phyloP scores from a whole-genome alignment of 441 rosid genomes.

The Macaranga tanarius region DNA sequence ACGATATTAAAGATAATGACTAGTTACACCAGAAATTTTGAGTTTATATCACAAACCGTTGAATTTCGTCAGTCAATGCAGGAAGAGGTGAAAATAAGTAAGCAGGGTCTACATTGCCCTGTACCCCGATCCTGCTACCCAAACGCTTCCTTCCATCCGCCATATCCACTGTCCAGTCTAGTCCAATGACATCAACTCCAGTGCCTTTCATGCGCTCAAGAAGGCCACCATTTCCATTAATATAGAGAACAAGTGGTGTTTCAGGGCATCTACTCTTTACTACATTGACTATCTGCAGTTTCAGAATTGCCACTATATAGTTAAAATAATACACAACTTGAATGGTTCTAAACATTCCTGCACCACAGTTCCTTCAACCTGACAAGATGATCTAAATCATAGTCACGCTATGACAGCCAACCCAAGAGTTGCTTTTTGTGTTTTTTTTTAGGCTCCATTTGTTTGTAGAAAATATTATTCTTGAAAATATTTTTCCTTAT shows the following conservation, averaged over 20 bases:
- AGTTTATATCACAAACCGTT: constrained; percentile 43
- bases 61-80: constrained; percentile 80
- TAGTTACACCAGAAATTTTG: not conserved
- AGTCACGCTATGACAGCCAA: not conserved
- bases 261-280: constrained; percentile 71
- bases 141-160: constrained; percentile 83
- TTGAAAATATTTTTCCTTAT: too few relatives aligned
- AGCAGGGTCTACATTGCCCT: constrained; percentile 93
- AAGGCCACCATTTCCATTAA: constrained; percentile 89
- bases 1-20: not conserved
- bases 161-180: constrained; percentile 99
- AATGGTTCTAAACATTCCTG: not conserved
- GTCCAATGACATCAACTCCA: constrained; percentile 93
- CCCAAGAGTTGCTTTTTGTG: not conserved
- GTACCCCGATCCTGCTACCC: constrained; percentile 66
- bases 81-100: constrained; percentile 76
- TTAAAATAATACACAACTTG: not conserved
- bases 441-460: not conserved
- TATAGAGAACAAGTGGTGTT: constrained; percentile 81
- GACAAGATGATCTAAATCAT: not conserved
- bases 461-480: too few relatives aligned
- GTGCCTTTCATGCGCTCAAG: constrained; percentile 87
- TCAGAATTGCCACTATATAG: not conserved
- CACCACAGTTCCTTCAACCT: not conserved
- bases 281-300: constrained; percentile 54